Percentiles rank a stretch among this genome's conserved stretches.
Conservation (phyloP, 2,329 filamentous ascomycete species). For the Diplodia mutila region DNA sequence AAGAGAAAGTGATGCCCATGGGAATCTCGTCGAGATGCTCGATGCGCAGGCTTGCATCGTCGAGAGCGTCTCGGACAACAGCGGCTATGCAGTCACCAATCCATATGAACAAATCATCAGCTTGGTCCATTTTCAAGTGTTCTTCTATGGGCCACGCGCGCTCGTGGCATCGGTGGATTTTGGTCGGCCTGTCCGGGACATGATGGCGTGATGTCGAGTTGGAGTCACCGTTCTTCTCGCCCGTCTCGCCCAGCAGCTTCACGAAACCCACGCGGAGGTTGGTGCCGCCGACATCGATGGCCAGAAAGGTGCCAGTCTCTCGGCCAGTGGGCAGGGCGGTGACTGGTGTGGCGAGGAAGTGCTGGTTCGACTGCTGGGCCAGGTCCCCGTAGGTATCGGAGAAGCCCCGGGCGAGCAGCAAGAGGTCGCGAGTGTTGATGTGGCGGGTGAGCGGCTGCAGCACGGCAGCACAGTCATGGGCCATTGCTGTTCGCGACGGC, state of each 20-base stretch:
- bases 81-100: slow-evolving; percentile 77
- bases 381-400: slow-evolving; percentile 41
- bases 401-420: slow-evolving; percentile 41
- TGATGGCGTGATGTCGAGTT: slow-evolving; percentile 26
- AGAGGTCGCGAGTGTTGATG: slow-evolving; percentile 38
- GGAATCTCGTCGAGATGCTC: slow-evolving; percentile 54
- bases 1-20: slow-evolving; percentile 71
- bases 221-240: slow-evolving; percentile 39
- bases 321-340: slow-evolving; percentile 55
- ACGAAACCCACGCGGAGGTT: slow-evolving; percentile 72
- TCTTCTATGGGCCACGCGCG: slow-evolving; percentile 75
- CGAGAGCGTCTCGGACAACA: slow-evolving; percentile 65
- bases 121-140: slow-evolving; percentile 72
- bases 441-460: slow-evolving; percentile 40
- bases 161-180: slow-evolving; percentile 65
- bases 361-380: slow-evolving; percentile 41
- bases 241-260: slow-evolving; percentile 58
- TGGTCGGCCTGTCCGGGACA: slow-evolving; percentile 36
- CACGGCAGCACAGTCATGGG: background rate
- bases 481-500: background rate
- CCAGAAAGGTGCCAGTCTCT: slow-evolving; percentile 64
- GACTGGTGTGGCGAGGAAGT: slow-evolving; percentile 47
- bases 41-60: slow-evolving; percentile 38
- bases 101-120: slow-evolving; percentile 78
- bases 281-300: slow-evolving; percentile 63